phyloP scores from a whole-genome alignment of 495 filamentous ascomycete genomes.

The Penicillium waksmanii region DNA sequence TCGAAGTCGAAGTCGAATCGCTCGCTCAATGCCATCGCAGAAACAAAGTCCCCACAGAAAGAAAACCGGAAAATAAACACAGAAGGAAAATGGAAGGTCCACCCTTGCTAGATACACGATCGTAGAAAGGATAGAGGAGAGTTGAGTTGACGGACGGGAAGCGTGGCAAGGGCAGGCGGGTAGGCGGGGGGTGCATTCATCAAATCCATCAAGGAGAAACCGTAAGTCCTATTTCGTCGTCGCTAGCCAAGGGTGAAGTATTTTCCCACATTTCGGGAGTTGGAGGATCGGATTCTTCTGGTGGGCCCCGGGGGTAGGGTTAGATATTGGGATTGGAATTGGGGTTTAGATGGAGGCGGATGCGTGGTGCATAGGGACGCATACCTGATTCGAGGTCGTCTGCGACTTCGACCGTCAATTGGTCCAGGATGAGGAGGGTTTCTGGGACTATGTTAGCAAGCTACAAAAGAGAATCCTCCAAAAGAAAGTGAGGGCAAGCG shows the following conservation, averaged over 20 bases:
- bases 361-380: conserved; percentile 22
- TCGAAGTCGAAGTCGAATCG: background rate
- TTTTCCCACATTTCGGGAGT: conserved; percentile 52
- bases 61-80: background rate
- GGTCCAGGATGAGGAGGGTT: conserved; percentile 35
- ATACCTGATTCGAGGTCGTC: conserved; percentile 47
- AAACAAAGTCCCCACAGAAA: conserved; percentile 1
- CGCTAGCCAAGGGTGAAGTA: conserved; percentile 46
- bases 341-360: conserved; percentile 21
- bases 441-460: conserved; percentile 24
- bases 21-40: conserved; percentile 13
- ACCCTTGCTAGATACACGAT: too few relatives aligned
- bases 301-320: conserved; percentile 16
- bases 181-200: background rate
- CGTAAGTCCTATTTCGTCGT: conserved; percentile 47
- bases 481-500: too few relatives aligned
- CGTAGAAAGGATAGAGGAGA: background rate
- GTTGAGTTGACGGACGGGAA: too few relatives aligned
- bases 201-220: conserved; percentile 34
- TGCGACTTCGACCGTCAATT: conserved; percentile 39
- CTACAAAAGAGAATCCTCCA: too few relatives aligned
- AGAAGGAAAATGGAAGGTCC: background rate
- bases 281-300: conserved; percentile 49
- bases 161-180: too few relatives aligned
- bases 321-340: conserved; percentile 10